Evolutionary conservation across 306 rosid species (phyloP).

Genomic region (Dryas drummondii): DNA sequence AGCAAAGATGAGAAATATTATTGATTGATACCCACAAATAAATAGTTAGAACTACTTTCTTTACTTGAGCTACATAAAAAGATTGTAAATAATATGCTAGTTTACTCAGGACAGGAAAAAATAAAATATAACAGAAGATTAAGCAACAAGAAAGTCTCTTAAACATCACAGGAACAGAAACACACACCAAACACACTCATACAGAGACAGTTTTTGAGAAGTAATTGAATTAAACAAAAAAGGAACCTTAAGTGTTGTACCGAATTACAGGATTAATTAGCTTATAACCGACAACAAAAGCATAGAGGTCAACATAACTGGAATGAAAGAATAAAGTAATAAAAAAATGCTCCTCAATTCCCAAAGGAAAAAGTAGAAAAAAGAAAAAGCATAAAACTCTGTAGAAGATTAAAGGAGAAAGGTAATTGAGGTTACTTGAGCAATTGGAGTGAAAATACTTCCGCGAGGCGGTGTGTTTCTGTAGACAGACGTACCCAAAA

Average conservation of each 20-base stretch:
- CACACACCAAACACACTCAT: background rate
- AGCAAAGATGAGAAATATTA: background rate
- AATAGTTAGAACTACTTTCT: background rate
- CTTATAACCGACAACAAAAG: background rate
- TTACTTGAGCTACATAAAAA: background rate
- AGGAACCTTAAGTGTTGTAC: background rate
- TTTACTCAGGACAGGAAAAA: background rate
- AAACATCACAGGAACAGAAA: background rate
- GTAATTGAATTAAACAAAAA: background rate
- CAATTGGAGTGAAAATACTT: conserved; percentile 56
- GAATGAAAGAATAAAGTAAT: background rate
- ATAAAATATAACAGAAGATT: background rate
- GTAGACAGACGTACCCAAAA: conserved; percentile 33
- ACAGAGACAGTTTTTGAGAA: background rate
- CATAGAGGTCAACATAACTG: background rate
- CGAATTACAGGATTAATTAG: background rate
- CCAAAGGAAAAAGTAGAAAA: conserved; percentile 3
- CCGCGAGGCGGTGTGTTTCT: conserved; percentile 46
- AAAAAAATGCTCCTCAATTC: conserved; percentile 1
- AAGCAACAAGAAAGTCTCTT: background rate
- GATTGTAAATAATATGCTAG: background rate
- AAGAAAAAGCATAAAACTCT: background rate
- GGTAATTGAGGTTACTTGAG: conserved; percentile 38
- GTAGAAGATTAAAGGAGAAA: background rate
- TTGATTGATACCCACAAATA: background rate